A percentile compares a stretch with the other conserved stretches of the same genome.
Evolutionary conservation across 208 protist genomes (phyloP).

Genomic region (Trypanosoma rangeli): DNA sequence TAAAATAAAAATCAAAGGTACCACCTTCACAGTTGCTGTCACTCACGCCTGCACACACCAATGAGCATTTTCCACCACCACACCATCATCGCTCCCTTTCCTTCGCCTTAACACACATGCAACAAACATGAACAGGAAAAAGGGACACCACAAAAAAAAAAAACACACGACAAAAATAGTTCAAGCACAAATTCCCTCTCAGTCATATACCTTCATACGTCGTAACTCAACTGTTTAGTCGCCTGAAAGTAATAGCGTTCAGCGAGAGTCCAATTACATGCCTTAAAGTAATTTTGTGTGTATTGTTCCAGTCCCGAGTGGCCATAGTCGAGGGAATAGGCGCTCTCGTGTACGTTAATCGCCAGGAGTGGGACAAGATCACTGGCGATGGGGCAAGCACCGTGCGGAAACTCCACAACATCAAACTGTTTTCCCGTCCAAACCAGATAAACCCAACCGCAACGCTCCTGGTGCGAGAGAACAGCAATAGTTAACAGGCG

Average conservation of each 20-base stretch:
- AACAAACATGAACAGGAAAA: background rate
- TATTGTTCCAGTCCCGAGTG: constrained; percentile 55
- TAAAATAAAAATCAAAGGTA: too few relatives aligned
- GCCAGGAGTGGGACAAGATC: constrained; percentile 75
- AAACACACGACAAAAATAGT: background rate
- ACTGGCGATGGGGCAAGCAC: constrained; percentile 70
- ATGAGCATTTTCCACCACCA: background rate
- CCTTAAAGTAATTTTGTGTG: constrained; percentile 85
- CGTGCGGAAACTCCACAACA: constrained; percentile 75
- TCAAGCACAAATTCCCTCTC: background rate
- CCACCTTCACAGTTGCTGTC: too few relatives aligned
- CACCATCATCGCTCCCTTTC: background rate
- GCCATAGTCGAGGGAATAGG: constrained; percentile 68
- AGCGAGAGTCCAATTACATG: constrained; percentile 78
- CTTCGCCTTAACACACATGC: background rate
- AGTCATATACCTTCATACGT: background rate
- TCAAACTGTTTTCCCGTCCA: constrained; percentile 84
- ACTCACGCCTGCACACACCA: too few relatives aligned
- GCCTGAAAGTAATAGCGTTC: constrained; percentile 63
- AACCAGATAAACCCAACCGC: constrained; percentile 85
- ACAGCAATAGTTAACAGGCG: constrained; percentile 48
- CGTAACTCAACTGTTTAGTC: constrained; percentile 20
- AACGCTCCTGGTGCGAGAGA: constrained; percentile 58
- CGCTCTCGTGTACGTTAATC: constrained; percentile 74
- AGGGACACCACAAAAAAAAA: constrained; percentile 2